phyloP scores from a whole-genome alignment of 2,329 filamentous ascomycete species.

The Colletotrichum coccodes region DNA sequence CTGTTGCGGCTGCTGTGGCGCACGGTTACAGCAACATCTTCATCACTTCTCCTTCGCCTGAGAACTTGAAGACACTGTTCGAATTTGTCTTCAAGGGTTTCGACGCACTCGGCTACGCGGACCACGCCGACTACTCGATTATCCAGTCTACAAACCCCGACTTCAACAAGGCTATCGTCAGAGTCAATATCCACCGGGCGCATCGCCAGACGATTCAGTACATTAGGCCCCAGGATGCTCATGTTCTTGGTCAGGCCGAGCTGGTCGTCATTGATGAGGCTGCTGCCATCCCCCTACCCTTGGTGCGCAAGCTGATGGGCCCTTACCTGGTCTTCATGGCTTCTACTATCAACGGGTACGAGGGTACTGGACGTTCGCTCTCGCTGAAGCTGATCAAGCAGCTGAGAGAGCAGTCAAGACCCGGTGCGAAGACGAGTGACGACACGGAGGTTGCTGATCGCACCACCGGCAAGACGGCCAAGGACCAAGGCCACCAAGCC shows the following conservation, averaged over 20 bases:
- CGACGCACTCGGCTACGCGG: conserved; percentile 90
- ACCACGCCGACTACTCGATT: conserved; percentile 97
- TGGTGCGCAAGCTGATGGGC: conserved; percentile 94
- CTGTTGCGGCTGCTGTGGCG: conserved; percentile 91
- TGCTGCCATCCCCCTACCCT: conserved; percentile 91
- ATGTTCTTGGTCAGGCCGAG: conserved; percentile 94
- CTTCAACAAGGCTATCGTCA: conserved; percentile 98
- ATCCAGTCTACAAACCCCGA: conserved; percentile 98
- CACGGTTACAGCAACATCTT: conserved; percentile 99
- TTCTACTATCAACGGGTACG: conserved; percentile 98
- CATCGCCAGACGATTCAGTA: conserved; percentile 99
- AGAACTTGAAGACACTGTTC: conserved; percentile 98
- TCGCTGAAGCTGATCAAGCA: conserved; percentile 98
- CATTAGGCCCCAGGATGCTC: conserved; percentile 94
- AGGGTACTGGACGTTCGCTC: conserved; percentile 93
- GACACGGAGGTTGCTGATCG: conserved; percentile 80
- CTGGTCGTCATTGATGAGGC: conserved; percentile 97
- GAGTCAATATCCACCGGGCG: conserved; percentile 93
- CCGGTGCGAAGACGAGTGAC: conserved; percentile 62
- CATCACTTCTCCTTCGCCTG: conserved; percentile 96
- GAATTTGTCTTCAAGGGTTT: conserved; percentile 99
- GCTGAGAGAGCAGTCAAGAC: conserved; percentile 89
- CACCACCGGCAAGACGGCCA: conserved; percentile 78
- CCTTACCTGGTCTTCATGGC: conserved; percentile 99
- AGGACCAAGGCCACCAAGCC: conserved; percentile 69